A percentile compares a stretch with the other conserved stretches of the same genome.
phyloP scores from a whole-genome alignment of 73 alveolate genomes.

The Stentor coeruleus region DNA sequence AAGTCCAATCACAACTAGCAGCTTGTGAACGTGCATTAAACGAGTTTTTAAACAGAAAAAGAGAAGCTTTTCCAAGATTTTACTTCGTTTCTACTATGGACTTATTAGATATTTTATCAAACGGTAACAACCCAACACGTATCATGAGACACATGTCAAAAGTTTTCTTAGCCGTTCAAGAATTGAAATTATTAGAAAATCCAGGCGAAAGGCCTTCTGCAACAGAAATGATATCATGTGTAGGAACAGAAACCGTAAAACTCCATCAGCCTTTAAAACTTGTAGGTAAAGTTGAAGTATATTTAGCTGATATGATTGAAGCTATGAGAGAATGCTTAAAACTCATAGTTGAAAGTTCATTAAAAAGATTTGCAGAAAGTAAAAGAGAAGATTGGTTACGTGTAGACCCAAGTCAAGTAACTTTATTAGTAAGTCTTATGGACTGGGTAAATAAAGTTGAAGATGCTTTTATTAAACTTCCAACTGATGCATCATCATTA shows the following conservation, averaged over 20 bases:
- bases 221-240: constrained; percentile 96
- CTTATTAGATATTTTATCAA: constrained; percentile 98
- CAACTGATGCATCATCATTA: constrained; percentile 71
- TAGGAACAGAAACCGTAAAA: constrained; percentile 97
- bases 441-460: constrained; percentile 88
- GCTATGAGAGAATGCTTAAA: constrained; percentile 87
- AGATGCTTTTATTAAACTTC: constrained; percentile 61
- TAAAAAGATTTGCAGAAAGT: constrained; percentile 61
- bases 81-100: constrained; percentile 99
- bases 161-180: constrained; percentile 45
- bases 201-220: constrained; percentile 98
- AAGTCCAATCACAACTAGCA: constrained; percentile 88
- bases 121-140: constrained; percentile 96
- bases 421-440: constrained; percentile 85
- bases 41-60: constrained; percentile 99
- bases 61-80: constrained; percentile 99
- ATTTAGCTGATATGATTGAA: constrained; percentile 91
- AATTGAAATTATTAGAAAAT: constrained; percentile 63
- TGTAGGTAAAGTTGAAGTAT: constrained; percentile 95
- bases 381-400: constrained; percentile 92
- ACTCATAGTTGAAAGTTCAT: constrained; percentile 82
- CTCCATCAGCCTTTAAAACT: constrained; percentile 91
- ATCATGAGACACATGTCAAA: constrained; percentile 96
- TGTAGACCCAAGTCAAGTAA: constrained; percentile 93
- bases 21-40: constrained; percentile 99